Conservation (phyloP, 306 rosid genomes). For the Cucumis hystrix region DNA sequence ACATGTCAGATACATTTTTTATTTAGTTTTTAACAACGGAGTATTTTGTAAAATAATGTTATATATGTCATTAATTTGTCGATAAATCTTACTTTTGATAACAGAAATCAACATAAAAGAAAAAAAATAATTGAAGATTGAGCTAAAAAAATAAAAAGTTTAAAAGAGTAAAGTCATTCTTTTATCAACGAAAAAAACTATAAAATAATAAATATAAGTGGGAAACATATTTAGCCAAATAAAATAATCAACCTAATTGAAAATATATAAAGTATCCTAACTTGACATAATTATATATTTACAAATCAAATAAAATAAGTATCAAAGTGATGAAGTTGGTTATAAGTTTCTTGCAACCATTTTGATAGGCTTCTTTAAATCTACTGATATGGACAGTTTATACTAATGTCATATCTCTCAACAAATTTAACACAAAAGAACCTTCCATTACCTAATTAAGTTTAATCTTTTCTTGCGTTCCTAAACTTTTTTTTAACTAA, state of each 20-base stretch:
- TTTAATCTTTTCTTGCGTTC: not conserved
- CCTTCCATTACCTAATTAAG: not conserved
- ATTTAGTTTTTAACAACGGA: no score
- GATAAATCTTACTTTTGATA: no score
- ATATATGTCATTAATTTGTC: no score
- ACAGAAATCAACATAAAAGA: no score
- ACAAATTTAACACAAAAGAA: not conserved
- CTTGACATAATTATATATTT: not conserved
- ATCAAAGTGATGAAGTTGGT: slow-evolving; percentile 1
- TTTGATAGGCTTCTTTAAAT: not conserved
- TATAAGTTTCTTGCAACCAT: slow-evolving; percentile 12
- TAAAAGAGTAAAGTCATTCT: no score
- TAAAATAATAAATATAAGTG: not conserved
- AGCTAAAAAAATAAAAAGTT: no score
- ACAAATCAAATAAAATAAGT: not conserved
- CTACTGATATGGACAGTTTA: slow-evolving; percentile 5
- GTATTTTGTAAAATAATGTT: no score
- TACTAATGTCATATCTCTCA: not conserved
- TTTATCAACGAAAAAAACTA: not conserved
- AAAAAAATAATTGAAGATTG: no score
- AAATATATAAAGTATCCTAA: not conserved
- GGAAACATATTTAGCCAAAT: not conserved
- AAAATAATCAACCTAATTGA: not conserved
- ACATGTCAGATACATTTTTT: no score
- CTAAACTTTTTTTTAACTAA: not conserved